Conservation (phyloP, 139 green algal species). For the Tetradesmus obliquus region DNA sequence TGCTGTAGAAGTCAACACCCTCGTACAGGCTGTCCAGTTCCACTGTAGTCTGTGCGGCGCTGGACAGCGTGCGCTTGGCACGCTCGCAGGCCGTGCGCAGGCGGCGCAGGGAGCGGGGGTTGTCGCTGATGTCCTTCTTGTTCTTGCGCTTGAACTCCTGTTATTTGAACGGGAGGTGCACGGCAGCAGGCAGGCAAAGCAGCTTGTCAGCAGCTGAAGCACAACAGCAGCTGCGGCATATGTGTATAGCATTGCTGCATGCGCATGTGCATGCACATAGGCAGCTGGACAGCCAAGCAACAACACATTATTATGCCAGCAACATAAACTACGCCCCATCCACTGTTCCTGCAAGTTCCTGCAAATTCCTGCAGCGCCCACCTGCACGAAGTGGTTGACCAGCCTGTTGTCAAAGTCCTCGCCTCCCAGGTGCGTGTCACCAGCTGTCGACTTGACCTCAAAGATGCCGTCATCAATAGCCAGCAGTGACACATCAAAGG, state of each 20-base stretch:
- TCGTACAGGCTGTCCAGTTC: constrained; percentile 98
- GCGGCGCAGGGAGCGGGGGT: constrained; percentile 74
- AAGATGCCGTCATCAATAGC: constrained; percentile 99
- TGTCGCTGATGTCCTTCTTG: constrained; percentile 97
- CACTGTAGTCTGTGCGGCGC: constrained; percentile 91
- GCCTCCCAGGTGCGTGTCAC: constrained; percentile 98
- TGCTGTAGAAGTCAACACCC: constrained; percentile 97
- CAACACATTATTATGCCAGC: too few relatives aligned
- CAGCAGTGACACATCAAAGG: constrained; percentile 98
- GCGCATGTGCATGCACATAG: too few relatives aligned
- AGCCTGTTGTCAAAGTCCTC: constrained; percentile 98
- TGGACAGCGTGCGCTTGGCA: constrained; percentile 94
- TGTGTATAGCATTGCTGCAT: too few relatives aligned
- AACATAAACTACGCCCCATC: too few relatives aligned
- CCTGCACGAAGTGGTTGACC: constrained; percentile 64
- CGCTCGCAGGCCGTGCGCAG: constrained; percentile 94
- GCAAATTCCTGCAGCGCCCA: constrained; percentile 52
- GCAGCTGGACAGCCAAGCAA: too few relatives aligned
- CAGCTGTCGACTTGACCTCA: constrained; percentile 97
- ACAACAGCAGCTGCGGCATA: not conserved
- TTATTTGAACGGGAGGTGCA: constrained; percentile 82
- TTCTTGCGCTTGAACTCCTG: constrained; percentile 99
- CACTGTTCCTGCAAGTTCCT: not conserved
- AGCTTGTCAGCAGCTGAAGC: constrained; percentile 80
- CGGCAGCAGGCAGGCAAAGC: not conserved